Conservation (phyloP, 768 basidiomycete genomes). For the Trametes coccinea region DNA sequence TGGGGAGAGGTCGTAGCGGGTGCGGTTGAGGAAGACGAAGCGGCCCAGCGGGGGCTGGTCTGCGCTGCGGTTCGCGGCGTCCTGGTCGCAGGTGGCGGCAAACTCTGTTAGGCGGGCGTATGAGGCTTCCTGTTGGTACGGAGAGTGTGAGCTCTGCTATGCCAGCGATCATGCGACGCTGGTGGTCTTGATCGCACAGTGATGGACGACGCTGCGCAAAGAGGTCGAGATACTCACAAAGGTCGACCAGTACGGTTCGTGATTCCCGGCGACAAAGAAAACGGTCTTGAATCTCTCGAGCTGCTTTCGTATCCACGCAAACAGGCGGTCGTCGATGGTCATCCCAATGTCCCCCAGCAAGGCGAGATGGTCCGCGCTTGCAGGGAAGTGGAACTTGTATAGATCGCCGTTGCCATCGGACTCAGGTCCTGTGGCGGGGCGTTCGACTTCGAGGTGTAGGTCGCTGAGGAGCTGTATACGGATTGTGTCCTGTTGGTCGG, state of each 20-base stretch:
- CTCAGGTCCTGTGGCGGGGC: not conserved
- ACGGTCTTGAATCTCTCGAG: constrained; percentile 34
- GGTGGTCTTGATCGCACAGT: too few species aligned
- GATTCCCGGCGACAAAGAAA: constrained; percentile 40
- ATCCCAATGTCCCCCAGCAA: constrained; percentile 41
- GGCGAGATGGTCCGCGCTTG: constrained; percentile 31
- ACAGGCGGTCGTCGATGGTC: constrained; percentile 33
- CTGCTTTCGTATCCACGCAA: constrained; percentile 36
- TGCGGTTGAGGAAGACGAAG: constrained; percentile 38
- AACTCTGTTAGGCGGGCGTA: not conserved
- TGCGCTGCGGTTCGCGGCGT: not conserved
- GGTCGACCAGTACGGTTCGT: constrained; percentile 27
- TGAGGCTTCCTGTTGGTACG: not conserved
- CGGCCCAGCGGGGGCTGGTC: constrained; percentile 14
- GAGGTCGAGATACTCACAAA: not conserved
- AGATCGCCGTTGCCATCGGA: constrained; percentile 1
- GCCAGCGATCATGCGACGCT: too few species aligned
- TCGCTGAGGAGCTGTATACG: constrained; percentile 34
- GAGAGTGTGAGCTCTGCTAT: too few species aligned
- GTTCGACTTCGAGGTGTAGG: constrained; percentile 33
- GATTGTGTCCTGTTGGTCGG: not conserved
- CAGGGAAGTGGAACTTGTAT: constrained; percentile 32
- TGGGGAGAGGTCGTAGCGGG: constrained; percentile 36
- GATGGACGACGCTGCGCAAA: not conserved
- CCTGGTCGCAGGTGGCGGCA: not conserved